Conservation (phyloP, 2,329 filamentous ascomycete genomes). For the Cladosporium sp. region DNA sequence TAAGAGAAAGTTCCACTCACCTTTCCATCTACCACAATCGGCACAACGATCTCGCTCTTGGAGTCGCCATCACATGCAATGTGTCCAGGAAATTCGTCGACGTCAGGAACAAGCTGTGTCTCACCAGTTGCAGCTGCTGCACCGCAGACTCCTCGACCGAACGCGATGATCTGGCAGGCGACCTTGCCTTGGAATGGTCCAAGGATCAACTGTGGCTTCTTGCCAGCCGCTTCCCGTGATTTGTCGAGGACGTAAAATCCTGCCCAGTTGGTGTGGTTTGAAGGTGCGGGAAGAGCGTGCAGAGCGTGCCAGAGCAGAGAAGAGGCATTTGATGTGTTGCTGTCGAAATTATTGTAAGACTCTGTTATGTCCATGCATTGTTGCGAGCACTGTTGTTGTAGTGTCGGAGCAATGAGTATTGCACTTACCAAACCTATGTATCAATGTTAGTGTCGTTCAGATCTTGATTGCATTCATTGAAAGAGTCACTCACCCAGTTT, state of each 20-base stretch:
- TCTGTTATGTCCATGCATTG: not conserved
- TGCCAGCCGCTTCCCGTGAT: not conserved
- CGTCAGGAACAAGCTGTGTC: conserved; percentile 65
- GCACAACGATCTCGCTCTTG: conserved; percentile 77
- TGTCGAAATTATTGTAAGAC: conserved; percentile 29
- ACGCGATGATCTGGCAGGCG: conserved; percentile 72
- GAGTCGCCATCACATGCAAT: conserved; percentile 76
- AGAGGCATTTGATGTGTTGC: conserved; percentile 72
- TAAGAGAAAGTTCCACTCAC: conserved; percentile 34
- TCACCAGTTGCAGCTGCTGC: conserved; percentile 56
- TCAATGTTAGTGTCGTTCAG: not conserved
- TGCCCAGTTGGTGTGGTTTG: conserved; percentile 70
- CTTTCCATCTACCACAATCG: conserved; percentile 54
- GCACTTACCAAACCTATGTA: conserved; percentile 17
- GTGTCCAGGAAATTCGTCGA: conserved; percentile 71
- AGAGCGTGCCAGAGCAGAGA: conserved; percentile 76
- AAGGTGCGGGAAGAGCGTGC: conserved; percentile 65
- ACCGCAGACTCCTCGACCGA: conserved; percentile 72
- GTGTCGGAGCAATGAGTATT: not conserved
- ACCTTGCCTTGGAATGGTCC: conserved; percentile 75
- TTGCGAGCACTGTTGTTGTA: not conserved
- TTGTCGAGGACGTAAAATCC: conserved; percentile 71
- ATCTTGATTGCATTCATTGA: not conserved
- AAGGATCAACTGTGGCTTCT: conserved; percentile 59
- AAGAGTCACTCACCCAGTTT: conserved; percentile 63